Base-by-base conservation (phyloP, 495 filamentous ascomycete genomes). In the Delitschia confertaspora region DNA sequence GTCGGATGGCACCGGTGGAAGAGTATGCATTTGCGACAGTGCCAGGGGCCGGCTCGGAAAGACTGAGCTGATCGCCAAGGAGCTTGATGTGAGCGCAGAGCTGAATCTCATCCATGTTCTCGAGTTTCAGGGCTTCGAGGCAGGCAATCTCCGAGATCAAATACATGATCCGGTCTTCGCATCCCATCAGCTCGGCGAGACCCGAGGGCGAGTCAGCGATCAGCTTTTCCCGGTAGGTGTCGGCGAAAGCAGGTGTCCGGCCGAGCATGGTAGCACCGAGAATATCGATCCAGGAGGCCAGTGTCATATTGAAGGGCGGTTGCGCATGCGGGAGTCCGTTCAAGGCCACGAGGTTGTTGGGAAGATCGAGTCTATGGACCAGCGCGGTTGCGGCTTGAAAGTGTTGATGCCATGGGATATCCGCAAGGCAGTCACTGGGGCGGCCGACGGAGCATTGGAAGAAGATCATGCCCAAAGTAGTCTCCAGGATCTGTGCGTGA, bases 151-250 rank as follows among this genome's bases (percentile, higher is more conserved):
- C 91, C 1, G 88, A 94, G 57, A 98, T 94, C 47, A 96, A 73
- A 60, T 94, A 98, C 91, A 98, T 95, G 57, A 98, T 78, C 17
- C 80, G 78, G 66, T 98, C 91, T 44, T 98, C 91, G 63, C 91
- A 98, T 42, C 91, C 91, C 91, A 96, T 98, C 8, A 98, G 72
- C 60, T 95, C 91, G 26, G 79, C 78, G 16, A 98, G 69, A 3
- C 91, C 91, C 14, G 81, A 77, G 25, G 80, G 75, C 8, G 76
- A 70, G 1, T 73, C 67, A 42, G 72, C 79, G 9, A 93, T 72
- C 58, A 94, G 84, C 70, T 95, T 93, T 49, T 85, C 74, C 23
- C 91, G 82, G 59, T 98, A 98, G 9, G 81, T 82, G 60, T 95
- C 83, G 6, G 91, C 87, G 56, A 96, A 96, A 25, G 74, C 70